A percentile compares a stretch with the other conserved stretches of the same genome.
These are phyloP conservation scores for Trypanosomatidae sp. DNA, from an alignment of 208 protist genomes.

Conservation along the genomic window DNA sequence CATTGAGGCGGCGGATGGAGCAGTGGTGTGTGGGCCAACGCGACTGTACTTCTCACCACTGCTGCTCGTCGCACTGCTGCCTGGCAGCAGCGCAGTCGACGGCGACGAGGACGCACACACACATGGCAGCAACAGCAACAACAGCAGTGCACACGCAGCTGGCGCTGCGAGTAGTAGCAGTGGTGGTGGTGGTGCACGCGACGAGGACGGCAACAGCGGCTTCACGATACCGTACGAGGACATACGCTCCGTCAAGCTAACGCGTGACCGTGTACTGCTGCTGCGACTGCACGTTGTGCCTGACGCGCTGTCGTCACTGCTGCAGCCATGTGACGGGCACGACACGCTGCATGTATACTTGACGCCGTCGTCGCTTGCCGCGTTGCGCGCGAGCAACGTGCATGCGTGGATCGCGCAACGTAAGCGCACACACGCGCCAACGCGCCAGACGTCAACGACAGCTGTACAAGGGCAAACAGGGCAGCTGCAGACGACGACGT, in stretches of 20 bases:
- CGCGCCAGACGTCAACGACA: too few relatives aligned
- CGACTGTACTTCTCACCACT: constrained; percentile 71
- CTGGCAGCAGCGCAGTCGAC: too few relatives aligned
- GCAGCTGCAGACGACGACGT: too few relatives aligned
- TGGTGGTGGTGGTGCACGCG: constrained; percentile 26
- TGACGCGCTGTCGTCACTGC: too few relatives aligned
- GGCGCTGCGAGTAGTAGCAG: too few relatives aligned
- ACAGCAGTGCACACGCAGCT: too few relatives aligned
- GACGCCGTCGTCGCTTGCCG: constrained; percentile 29
- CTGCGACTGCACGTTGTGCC: constrained; percentile 16
- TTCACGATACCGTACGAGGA: constrained; percentile 81
- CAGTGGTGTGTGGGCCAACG: constrained; percentile 46
- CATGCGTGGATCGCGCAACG: constrained; percentile 71
- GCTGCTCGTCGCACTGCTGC: constrained; percentile 42
- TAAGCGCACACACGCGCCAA: constrained; percentile 47
- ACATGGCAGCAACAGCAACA: too few relatives aligned
- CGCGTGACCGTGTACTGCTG: constrained; percentile 37
- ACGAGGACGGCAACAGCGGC: too few relatives aligned
- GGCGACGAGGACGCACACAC: too few relatives aligned
- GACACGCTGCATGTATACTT: too few relatives aligned
- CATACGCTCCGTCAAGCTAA: constrained; percentile 66
- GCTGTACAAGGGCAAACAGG: too few relatives aligned
- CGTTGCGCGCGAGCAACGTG: constrained; percentile 24
- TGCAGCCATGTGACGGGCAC: too few relatives aligned
- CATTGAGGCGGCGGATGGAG: constrained; percentile 31